These are phyloP conservation scores for Nannochloropsis salina DNA, from an alignment of 108 stramenopile genomes.

Conservation along the genomic window DNA sequence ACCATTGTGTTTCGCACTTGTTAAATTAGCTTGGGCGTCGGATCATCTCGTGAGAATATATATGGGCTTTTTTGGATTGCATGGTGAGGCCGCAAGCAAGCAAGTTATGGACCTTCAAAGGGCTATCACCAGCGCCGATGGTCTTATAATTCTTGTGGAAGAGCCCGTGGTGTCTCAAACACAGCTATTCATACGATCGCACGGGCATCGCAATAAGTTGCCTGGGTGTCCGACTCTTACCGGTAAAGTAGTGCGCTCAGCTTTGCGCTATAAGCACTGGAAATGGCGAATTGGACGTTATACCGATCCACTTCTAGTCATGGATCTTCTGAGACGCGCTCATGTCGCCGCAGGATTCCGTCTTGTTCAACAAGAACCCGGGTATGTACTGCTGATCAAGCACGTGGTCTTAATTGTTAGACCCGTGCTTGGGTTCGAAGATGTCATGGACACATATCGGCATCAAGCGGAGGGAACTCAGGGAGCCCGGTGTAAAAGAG, in stretches of 20 bases:
- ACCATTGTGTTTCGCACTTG: neutral
- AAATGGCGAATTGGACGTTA: neutral
- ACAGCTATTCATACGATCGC: neutral
- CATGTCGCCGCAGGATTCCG: neutral
- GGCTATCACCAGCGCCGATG: neutral
- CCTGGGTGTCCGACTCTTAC: too few species aligned
- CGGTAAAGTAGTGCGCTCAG: too few species aligned
- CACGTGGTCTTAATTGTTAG: neutral
- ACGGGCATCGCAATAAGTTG: too few species aligned
- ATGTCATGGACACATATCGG: neutral
- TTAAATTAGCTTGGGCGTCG: neutral
- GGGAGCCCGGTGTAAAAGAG: too few species aligned
- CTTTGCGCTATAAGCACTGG: neutral
- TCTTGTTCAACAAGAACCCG: neutral
- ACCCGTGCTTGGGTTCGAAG: neutral
- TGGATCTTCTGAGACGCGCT: neutral
- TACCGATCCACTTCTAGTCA: neutral
- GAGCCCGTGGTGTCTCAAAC: neutral
- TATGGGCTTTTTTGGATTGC: neutral
- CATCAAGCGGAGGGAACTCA: neutral
- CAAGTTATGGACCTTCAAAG: neutral
- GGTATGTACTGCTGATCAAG: neutral
- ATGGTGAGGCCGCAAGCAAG: neutral
- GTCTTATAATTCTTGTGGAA: neutral
- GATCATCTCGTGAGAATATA: neutral